phyloP scores from a whole-genome alignment of 148 eudicot species.

The Mesembryanthemum crystallinum region DNA sequence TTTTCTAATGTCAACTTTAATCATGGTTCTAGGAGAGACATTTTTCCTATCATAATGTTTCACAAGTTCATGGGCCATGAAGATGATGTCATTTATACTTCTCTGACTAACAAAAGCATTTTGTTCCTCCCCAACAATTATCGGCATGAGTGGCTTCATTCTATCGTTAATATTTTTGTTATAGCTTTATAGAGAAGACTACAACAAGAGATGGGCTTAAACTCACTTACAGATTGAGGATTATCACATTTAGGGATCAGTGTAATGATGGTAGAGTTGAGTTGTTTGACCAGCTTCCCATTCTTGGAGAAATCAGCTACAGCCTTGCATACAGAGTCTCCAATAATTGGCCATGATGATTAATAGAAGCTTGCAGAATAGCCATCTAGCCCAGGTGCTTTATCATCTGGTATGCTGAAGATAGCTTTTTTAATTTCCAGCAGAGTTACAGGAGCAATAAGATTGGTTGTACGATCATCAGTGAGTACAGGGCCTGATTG shows the following conservation, averaged over 20 bases:
- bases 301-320: neutral
- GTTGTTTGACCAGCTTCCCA: neutral
- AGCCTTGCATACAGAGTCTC: neutral
- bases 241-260: neutral
- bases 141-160: neutral
- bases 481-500: neutral
- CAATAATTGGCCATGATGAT: neutral
- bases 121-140: neutral
- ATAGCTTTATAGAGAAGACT: neutral
- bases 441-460: neutral
- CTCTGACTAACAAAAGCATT: neutral
- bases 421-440: neutral
- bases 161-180: neutral
- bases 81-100: neutral
- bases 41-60: neutral
- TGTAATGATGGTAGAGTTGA: neutral
- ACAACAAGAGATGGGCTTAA: neutral
- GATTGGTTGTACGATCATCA: too few relatives aligned
- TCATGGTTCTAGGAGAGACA: neutral
- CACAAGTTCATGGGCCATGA: neutral
- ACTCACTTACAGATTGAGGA: neutral
- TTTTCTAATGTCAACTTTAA: slow-evolving; percentile 1
- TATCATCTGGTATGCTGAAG: too few relatives aligned
- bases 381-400: neutral
- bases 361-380: neutral